Conservation (phyloP, 2,329 filamentous ascomycete species). For the Chaetomiaceae sp. region DNA sequence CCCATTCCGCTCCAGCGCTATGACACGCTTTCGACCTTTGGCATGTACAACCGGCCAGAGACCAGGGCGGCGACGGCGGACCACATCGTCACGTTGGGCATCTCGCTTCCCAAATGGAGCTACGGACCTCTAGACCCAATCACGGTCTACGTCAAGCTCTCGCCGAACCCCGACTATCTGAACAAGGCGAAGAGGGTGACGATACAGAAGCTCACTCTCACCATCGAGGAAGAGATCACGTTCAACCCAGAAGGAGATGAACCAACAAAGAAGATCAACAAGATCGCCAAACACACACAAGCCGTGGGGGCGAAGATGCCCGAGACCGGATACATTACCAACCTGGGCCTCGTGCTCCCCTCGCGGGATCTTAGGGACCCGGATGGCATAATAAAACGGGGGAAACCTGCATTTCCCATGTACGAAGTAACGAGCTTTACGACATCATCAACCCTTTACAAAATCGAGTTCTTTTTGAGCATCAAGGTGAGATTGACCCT, state of each 20-base stretch:
- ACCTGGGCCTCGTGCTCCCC: constrained; percentile 85
- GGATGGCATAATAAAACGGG: constrained; percentile 81
- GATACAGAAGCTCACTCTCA: constrained; percentile 88
- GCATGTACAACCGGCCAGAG: constrained; percentile 98
- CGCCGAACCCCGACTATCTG: constrained; percentile 88
- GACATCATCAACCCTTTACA: constrained; percentile 89
- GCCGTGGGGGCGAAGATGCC: constrained; percentile 78
- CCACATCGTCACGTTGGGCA: constrained; percentile 85
- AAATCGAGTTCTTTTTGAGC: constrained; percentile 94
- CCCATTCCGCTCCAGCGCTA: constrained; percentile 89
- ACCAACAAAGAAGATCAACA: constrained; percentile 83
- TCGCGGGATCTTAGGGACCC: constrained; percentile 81
- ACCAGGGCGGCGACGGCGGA: constrained; percentile 80
- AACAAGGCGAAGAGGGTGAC: constrained; percentile 86
- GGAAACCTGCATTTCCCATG: constrained; percentile 81
- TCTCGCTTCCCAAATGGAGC: constrained; percentile 91
- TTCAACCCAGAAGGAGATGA: constrained; percentile 98
- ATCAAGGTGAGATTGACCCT: constrained; percentile 67
- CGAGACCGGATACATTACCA: constrained; percentile 87
- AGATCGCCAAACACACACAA: constrained; percentile 78
- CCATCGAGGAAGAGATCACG: constrained; percentile 97
- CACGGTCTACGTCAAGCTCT: constrained; percentile 90
- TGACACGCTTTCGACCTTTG: constrained; percentile 95
- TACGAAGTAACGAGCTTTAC: constrained; percentile 90
- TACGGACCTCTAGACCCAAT: constrained; percentile 95